Conservation (phyloP, 805 yeast species). For the Nakazawaea holstii region DNA sequence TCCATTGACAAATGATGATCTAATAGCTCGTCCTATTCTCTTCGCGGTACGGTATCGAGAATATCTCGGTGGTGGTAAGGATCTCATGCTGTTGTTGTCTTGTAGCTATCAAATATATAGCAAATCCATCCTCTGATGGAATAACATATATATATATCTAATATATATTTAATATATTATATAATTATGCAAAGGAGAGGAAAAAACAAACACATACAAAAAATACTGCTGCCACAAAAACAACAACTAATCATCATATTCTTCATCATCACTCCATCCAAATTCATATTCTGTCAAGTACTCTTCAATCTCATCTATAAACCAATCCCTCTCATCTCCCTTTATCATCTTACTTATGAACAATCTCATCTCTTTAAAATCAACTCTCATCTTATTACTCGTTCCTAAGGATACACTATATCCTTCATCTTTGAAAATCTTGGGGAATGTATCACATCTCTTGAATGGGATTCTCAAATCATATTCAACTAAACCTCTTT, state of each 20-base stretch:
- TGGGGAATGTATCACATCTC: conserved; percentile 28
- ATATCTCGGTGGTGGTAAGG: conserved; percentile 31
- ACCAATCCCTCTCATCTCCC: conserved; percentile 48
- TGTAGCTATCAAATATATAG: neutral
- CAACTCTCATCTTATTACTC: conserved; percentile 17
- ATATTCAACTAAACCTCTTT: conserved; percentile 14
- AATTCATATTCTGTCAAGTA: conserved; percentile 41
- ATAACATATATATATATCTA: too few relatives aligned
- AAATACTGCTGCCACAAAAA: too few relatives aligned
- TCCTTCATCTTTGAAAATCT: conserved; percentile 11
- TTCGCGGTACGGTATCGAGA: conserved; percentile 26
- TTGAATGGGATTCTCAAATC: conserved; percentile 12
- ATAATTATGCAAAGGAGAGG: too few relatives aligned
- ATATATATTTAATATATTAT: too few relatives aligned
- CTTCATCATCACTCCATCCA: conserved; percentile 46
- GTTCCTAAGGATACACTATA: conserved; percentile 16
- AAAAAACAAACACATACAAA: neutral
- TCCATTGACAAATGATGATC: conserved; percentile 26
- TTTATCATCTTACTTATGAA: conserved; percentile 21
- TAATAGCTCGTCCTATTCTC: conserved; percentile 26
- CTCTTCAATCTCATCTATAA: conserved; percentile 41
- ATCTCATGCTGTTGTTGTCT: conserved; percentile 21
- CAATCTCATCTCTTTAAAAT: conserved; percentile 19
- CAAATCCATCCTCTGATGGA: too few relatives aligned
- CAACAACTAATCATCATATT: conserved; percentile 18